Evolutionary conservation across 306 rosid species (phyloP).

Genomic region (Casuarina cunninghamiana): DNA sequence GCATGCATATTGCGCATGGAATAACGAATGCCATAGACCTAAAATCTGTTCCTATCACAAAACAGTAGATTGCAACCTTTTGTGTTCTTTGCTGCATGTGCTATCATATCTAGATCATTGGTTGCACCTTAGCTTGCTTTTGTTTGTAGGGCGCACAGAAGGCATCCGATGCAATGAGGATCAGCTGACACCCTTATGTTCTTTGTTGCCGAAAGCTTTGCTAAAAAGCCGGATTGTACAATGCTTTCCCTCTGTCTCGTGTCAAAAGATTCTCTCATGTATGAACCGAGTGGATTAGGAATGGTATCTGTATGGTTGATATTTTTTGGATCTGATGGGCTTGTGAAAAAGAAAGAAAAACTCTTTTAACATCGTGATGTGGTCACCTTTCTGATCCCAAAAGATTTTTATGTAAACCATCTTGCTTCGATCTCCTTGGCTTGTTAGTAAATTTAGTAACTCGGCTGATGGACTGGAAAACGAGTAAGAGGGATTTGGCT

Average conservation of each 20-base stretch:
- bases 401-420: constrained; percentile 24
- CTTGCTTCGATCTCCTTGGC: background rate
- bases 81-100: background rate
- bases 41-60: background rate
- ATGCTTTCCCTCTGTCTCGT: constrained; percentile 37
- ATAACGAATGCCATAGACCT: background rate
- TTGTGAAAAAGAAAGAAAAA: constrained; percentile 20
- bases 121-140: background rate
- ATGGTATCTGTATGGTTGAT: constrained; percentile 46
- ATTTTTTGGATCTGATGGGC: constrained; percentile 31
- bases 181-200: constrained; percentile 27
- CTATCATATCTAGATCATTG: background rate
- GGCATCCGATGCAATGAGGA: constrained; percentile 29
- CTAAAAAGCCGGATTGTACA: constrained; percentile 20
- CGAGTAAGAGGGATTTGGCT: background rate
- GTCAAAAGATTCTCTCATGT: constrained; percentile 37
- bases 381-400: constrained; percentile 22
- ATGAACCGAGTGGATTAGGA: constrained; percentile 39
- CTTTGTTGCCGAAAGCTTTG: constrained; percentile 17
- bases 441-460: background rate
- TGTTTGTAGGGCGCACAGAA: background rate
- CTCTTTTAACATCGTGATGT: constrained; percentile 28
- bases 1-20: background rate
- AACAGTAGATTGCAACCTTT: background rate
- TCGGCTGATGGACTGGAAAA: background rate